These are phyloP conservation scores for Periglandula ipomoeae DNA, from an alignment of 2,329 filamentous ascomycete species.

Conservation along the genomic window DNA sequence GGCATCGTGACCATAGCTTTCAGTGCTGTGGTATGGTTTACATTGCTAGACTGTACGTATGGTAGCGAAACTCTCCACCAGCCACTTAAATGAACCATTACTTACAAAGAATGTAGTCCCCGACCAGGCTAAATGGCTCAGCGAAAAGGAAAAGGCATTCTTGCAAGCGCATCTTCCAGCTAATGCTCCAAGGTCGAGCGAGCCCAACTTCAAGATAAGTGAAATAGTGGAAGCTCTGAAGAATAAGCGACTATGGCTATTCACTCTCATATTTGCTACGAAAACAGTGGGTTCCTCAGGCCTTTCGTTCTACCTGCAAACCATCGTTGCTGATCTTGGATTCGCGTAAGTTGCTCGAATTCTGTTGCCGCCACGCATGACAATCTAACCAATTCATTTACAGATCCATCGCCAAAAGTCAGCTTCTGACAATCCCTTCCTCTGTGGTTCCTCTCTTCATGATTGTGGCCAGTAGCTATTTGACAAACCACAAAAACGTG, in stretches of 20 bases:
- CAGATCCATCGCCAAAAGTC: conserved; percentile 34
- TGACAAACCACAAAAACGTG: conserved; percentile 31
- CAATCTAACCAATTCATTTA: background rate
- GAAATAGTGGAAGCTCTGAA: conserved; percentile 29
- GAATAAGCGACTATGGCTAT: conserved; percentile 34
- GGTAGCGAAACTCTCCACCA: conserved; percentile 20
- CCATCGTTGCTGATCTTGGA: conserved; percentile 28
- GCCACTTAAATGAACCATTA: conserved; percentile 27
- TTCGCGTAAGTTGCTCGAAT: conserved; percentile 24
- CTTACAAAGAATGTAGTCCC: conserved; percentile 31
- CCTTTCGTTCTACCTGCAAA: conserved; percentile 32
- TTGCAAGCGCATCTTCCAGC: conserved; percentile 35
- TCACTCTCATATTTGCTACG: conserved; percentile 33
- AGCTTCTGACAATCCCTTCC: conserved; percentile 40
- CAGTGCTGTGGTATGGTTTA: conserved; percentile 39
- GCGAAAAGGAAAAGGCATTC: conserved; percentile 36
- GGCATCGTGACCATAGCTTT: conserved; percentile 36
- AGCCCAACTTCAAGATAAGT: conserved; percentile 29
- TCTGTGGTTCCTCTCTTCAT: conserved; percentile 31
- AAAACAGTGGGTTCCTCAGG: conserved; percentile 34
- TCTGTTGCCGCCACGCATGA: background rate
- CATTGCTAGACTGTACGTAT: conserved; percentile 42
- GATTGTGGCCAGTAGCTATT: conserved; percentile 31
- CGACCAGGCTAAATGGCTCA: conserved; percentile 33
- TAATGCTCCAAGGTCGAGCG: conserved; percentile 32